Evolutionary conservation across 75 land plant genomes (phyloP), one percentile per base, ranked within the genome.

Genomic region (Gnetum montanum): DNA sequence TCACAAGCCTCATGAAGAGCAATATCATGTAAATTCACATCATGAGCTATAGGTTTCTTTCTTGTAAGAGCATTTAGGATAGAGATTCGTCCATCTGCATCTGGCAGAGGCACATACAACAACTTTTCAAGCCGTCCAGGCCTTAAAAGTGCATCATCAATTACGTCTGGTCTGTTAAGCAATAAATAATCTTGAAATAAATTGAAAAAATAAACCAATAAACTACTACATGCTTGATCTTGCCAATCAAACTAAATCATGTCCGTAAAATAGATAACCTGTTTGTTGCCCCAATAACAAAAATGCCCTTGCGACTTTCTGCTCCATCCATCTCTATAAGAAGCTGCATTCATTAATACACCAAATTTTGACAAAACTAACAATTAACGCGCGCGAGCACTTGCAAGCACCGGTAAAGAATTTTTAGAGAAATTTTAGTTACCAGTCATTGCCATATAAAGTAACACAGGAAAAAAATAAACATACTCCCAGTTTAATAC

Each of bases 311-410:
- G 23, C 96, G 73, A 36, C 72, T 56, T 46, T 86, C 96, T 54
- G 86, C 74, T 40, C 98, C 98, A 80, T 89, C 91, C 69, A 94
- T 80, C 74, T 94, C 98, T 51, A 84, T 75, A 49, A 94, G 77
- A 40, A 94, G 67, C 98, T 94, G 77, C 50, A 71, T 18, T 57
- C 10, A n/a, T n/a, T n/a, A 3, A 11, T 40, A 15, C 41, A 40
- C n/a, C 10, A 10, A 47, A 34, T 26, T 41, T n/a, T n/a, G n/a
- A n/a, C n/a, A n/a, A n/a, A n/a, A n/a, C n/a, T n/a, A n/a, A n/a
- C n/a, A n/a, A n/a, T n/a, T n/a, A n/a, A n/a, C n/a, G n/a, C n/a
- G n/a, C n/a, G n/a, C n/a, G n/a, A n/a, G n/a, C n/a, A n/a, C n/a
- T n/a, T n/a, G n/a, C n/a, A n/a, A n/a, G n/a, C n/a, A n/a, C n/a